Evolutionary conservation across 768 basidiomycete genomes (phyloP), one percentile per base, ranked within the genome.

Genomic region (Tylopilus subfusipes): DNA sequence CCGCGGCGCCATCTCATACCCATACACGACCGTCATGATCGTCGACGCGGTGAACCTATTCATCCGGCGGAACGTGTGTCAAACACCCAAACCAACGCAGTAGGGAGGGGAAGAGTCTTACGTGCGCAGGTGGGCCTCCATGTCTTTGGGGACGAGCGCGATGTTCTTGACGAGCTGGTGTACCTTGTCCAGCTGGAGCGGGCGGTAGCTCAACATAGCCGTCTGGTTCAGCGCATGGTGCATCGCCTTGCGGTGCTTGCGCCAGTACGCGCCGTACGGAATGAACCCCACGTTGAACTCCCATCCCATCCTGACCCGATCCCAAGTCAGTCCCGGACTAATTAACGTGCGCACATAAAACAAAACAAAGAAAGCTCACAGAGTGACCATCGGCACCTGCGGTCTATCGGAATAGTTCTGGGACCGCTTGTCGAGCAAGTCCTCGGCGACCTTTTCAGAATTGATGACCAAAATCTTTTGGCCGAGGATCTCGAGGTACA

Each of bases 191-290:
- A 64, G 57, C 45, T 78, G 74, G 8, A 75, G 59, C 4, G 61
- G 59, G 0, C 62, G 58, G 42, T 74, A 77, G 13, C 55, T 56
- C n/a, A 62, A 5, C 54, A 64, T 55, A 0, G 68, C 65, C 5
- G 65, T 67, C n/a, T 63, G 67, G 42, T 63, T 65, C 57, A 76
- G 66, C n/a, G 60, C 61, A 33, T 76, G 72, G 39, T 75, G 73
- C 53, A 71, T 69, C 31, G 72, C 63, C 42, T 71, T 68, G 31
- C 75, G 60, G 51, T 76, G 71, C 30, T 57, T 62, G 9, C 74
- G 68, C 77, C 76, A 78, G 42, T 53, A 56, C 2, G 70, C 48
- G 1, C 73, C 73, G 53, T 78, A 76, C 2, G 61, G 67, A 57
- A 72, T 66, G 30, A 72, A 60, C 25, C 64, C 70, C 8, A 71